Percentiles rank a stretch among this genome's conserved stretches.
These are phyloP conservation scores for Plasmodium vivax DNA, from an alignment of 169 alveolate genomes.

Conservation along the genomic window DNA sequence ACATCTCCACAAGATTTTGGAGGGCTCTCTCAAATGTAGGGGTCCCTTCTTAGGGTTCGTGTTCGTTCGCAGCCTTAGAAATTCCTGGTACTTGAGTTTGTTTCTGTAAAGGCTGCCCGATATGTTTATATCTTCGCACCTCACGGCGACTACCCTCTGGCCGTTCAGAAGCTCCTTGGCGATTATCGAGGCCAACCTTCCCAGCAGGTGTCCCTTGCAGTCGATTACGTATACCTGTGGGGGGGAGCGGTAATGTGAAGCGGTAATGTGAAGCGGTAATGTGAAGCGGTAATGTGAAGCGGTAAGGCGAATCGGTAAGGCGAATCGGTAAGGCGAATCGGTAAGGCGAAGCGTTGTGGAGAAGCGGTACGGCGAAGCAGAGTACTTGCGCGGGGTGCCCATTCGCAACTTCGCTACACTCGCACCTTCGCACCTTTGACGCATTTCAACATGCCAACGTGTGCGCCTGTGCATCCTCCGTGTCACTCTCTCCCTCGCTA, in stretches of 20 bases:
- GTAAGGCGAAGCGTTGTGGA: too few relatives aligned
- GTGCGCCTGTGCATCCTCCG: not conserved
- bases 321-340: not conserved
- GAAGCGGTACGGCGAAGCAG: not conserved
- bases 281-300: not conserved
- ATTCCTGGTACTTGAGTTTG: slow-evolving; percentile 94
- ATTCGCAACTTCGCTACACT: not conserved
- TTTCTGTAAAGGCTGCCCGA: slow-evolving; percentile 97
- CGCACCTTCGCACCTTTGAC: not conserved
- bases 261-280: not conserved
- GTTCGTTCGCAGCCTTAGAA: slow-evolving; percentile 95
- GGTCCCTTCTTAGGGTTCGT: slow-evolving; percentile 98
- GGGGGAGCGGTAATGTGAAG: not conserved
- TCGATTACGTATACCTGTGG: slow-evolving; percentile 94
- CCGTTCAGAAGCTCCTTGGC: slow-evolving; percentile 99
- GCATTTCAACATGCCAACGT: not conserved
- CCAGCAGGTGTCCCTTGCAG: slow-evolving; percentile 98
- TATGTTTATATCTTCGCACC: slow-evolving; percentile 97
- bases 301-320: not conserved
- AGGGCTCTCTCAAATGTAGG: slow-evolving; percentile 97
- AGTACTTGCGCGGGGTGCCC: not conserved
- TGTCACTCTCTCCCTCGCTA: not conserved
- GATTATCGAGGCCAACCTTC: slow-evolving; percentile 98
- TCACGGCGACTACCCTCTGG: slow-evolving; percentile 96
- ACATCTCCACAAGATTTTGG: slow-evolving; percentile 97